Evolutionary conservation across 2,329 filamentous ascomycete genomes (phyloP).

Genomic region (Arthrobotrys pseudoclavata): DNA sequence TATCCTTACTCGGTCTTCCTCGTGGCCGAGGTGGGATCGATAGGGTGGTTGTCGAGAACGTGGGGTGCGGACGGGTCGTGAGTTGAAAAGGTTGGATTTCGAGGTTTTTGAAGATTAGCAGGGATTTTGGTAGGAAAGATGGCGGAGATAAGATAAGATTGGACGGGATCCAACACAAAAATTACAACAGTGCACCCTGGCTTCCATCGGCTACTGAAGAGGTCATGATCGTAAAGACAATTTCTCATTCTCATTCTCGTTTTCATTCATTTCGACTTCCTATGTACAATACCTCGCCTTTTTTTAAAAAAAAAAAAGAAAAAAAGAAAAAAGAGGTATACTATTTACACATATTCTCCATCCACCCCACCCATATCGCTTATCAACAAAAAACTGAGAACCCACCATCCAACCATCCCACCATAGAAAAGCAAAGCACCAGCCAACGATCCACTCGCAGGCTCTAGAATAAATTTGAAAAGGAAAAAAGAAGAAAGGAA

Average conservation of each 20-base stretch:
- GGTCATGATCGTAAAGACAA: background rate
- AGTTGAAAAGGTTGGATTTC: constrained; percentile 28
- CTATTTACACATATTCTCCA: constrained; percentile 58
- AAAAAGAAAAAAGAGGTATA: constrained; percentile 1
- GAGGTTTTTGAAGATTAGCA: constrained; percentile 17
- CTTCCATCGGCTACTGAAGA: no score
- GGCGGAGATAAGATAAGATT: constrained; percentile 35
- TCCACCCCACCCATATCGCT: constrained; percentile 3
- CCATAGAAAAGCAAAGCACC: background rate
- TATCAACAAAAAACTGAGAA: background rate
- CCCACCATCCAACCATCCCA: constrained; percentile 3
- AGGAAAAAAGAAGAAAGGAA: background rate
- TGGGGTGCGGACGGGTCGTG: background rate
- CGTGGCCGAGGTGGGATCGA: no score
- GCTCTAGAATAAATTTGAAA: constrained; percentile 5
- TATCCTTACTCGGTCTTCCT: no score
- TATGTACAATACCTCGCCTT: background rate
- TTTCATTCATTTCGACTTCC: constrained; percentile 9
- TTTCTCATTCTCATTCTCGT: constrained; percentile 12
- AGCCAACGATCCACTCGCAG: constrained; percentile 6
- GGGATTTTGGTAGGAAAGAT: constrained; percentile 15
- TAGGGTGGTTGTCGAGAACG: no score
- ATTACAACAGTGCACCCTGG: background rate
- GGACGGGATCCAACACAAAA: constrained; percentile 5
- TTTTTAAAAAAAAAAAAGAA: background rate